phyloP scores from a whole-genome alignment of 2,329 filamentous ascomycete genomes.

The Xylariaceae sp. region DNA sequence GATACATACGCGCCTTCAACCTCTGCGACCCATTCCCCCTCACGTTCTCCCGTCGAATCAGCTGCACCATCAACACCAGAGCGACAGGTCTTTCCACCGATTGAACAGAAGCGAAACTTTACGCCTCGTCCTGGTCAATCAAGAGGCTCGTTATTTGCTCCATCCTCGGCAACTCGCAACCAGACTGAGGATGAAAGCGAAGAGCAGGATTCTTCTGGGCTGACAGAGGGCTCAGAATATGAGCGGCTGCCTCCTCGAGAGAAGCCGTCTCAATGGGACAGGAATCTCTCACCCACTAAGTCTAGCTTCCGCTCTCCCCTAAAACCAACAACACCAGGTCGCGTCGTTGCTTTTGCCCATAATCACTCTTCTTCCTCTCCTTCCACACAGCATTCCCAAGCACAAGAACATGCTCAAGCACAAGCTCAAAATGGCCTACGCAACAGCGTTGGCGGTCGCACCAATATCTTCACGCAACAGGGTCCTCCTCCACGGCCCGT shows the following conservation, averaged over 20 bases:
- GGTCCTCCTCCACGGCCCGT: conserved; percentile 15
- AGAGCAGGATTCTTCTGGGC: conserved; percentile 29
- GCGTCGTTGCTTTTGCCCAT: conserved; percentile 55
- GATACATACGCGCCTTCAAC: conserved; percentile 25
- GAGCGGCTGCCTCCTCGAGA: conserved; percentile 36
- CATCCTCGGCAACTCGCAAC: conserved; percentile 15
- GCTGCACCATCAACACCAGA: conserved; percentile 21
- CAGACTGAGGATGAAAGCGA: conserved; percentile 15
- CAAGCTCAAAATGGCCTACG: conserved; percentile 5
- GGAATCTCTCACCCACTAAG: conserved; percentile 52
- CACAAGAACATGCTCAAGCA: conserved; percentile 1
- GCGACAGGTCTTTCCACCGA: conserved; percentile 25
- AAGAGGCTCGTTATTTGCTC: conserved; percentile 36
- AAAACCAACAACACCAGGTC: conserved; percentile 55
- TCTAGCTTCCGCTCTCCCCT: conserved; percentile 54
- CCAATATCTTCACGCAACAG: conserved; percentile 11
- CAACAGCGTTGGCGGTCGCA: conserved; percentile 1
- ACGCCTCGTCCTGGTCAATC: conserved; percentile 39
- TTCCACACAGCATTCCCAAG: conserved; percentile 39
- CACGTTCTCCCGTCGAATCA: conserved; percentile 10
- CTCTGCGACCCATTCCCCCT: conserved; percentile 15
- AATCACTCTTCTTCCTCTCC: conserved; percentile 45
- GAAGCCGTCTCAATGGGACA: conserved; percentile 48
- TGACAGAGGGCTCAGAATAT: conserved; percentile 38
- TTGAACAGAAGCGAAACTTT: conserved; percentile 48